Percentiles rank a stretch among this genome's conserved stretches.
phyloP scores from a whole-genome alignment of 495 filamentous ascomycete species.

The Tetracladium setigerum region DNA sequence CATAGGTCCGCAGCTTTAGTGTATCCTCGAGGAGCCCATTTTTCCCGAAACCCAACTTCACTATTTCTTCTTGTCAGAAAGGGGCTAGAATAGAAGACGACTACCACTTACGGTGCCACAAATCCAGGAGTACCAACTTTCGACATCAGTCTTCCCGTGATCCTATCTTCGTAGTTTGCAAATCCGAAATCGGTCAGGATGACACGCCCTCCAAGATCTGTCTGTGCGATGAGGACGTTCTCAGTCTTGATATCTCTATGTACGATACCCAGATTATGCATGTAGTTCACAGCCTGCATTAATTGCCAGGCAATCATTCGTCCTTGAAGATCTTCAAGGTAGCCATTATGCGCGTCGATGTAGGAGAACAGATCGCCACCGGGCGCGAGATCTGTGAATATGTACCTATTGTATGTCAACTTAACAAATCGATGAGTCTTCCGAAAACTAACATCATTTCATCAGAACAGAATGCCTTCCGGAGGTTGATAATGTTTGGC shows the following conservation, averaged over 20 bases:
- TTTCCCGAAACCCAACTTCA: constrained; percentile 9
- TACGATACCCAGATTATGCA: constrained; percentile 73
- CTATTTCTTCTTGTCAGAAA: constrained; percentile 14
- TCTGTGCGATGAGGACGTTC: constrained; percentile 77
- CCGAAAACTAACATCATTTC: constrained; percentile 40
- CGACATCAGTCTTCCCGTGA: constrained; percentile 48
- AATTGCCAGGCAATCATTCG: constrained; percentile 80
- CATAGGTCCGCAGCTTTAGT: constrained; percentile 56
- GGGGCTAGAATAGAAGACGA: background rate
- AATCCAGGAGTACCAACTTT: constrained; percentile 58
- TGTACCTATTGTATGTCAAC: constrained; percentile 38
- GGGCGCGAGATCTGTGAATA: constrained; percentile 59
- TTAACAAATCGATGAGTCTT: constrained; percentile 1
- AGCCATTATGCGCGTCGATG: constrained; percentile 33
- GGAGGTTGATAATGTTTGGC: constrained; percentile 55
- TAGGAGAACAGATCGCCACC: constrained; percentile 54
- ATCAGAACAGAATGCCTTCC: constrained; percentile 42
- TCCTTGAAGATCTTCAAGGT: constrained; percentile 61
- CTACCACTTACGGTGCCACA: constrained; percentile 58
- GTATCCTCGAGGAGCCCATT: constrained; percentile 34
- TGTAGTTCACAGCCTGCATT: constrained; percentile 65
- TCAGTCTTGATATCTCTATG: constrained; percentile 95
- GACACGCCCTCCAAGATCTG: constrained; percentile 42
- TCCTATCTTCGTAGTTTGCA: constrained; percentile 26
- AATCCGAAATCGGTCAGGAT: constrained; percentile 74